Conservation (phyloP, 371 early-diverging fungal species). For the Conidiobolus incongruus region DNA sequence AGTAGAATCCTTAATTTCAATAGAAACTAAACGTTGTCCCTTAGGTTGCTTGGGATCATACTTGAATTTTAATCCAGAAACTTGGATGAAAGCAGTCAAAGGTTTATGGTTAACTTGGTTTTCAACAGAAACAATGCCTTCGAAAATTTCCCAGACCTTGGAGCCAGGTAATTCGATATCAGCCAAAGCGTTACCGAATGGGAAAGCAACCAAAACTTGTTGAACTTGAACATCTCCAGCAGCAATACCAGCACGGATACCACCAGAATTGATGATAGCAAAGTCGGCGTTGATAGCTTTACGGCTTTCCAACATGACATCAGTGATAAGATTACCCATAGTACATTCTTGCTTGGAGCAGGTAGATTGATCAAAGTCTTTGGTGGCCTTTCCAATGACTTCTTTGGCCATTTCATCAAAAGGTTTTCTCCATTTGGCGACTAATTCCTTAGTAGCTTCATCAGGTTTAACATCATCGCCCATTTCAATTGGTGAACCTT, state of each 20-base stretch:
- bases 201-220: constrained; percentile 21
- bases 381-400: constrained; percentile 16
- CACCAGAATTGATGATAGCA: constrained; percentile 29
- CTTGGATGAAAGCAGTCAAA: constrained; percentile 16
- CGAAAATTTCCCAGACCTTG: constrained; percentile 14
- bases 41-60: background rate
- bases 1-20: constrained; percentile 3
- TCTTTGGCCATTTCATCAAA: constrained; percentile 18
- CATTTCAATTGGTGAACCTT: constrained; percentile 29
- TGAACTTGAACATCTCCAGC: constrained; percentile 22
- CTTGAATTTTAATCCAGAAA: constrained; percentile 9
- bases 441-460: constrained; percentile 7
- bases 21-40: constrained; percentile 4
- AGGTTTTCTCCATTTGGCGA: constrained; percentile 18
- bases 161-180: constrained; percentile 18
- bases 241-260: constrained; percentile 22
- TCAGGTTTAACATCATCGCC: constrained; percentile 19
- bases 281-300: constrained; percentile 8
- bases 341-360: constrained; percentile 22
- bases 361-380: constrained; percentile 10
- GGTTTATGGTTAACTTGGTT: constrained; percentile 7
- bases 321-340: constrained; percentile 24
- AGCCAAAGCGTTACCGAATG: constrained; percentile 25
- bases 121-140: constrained; percentile 9
- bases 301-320: constrained; percentile 18